phyloP scores from a whole-genome alignment of 2,329 filamentous ascomycete species.

The Emergomyces pasteurianus region DNA sequence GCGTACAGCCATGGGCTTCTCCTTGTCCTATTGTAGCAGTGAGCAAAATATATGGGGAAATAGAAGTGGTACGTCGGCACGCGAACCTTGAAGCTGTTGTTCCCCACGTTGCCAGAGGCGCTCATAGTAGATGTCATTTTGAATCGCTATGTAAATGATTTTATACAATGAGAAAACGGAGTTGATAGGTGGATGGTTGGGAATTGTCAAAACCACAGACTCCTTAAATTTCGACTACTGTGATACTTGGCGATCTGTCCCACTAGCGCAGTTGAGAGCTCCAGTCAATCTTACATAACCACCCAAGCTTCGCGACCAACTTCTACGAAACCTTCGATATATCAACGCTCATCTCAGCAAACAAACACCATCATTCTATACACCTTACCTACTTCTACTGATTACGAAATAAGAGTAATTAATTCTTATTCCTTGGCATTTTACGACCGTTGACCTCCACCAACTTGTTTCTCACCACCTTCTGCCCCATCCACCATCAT shows the following conservation, averaged over 20 bases:
- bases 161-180: slow-evolving; percentile 14
- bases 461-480: slow-evolving; percentile 5
- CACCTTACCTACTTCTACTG: background rate
- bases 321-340: background rate
- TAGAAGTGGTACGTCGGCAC: background rate
- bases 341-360: background rate
- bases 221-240: background rate
- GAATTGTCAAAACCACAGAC: slow-evolving; percentile 1
- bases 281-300: background rate
- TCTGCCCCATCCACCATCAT: slow-evolving; percentile 39
- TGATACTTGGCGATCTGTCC: slow-evolving; percentile 1
- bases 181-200: slow-evolving; percentile 14
- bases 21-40: slow-evolving; percentile 55
- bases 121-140: slow-evolving; percentile 41
- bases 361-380: background rate
- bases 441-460: background rate
- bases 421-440: background rate
- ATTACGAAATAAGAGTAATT: background rate
- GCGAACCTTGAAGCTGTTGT: slow-evolving; percentile 55
- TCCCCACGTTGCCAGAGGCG: slow-evolving; percentile 40
- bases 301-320: background rate
- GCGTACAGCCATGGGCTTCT: slow-evolving; percentile 96
- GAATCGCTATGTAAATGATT: slow-evolving; percentile 17
- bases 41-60: slow-evolving; percentile 20
- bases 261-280: slow-evolving; percentile 3